Percentiles rank a stretch among this genome's conserved stretches.
Evolutionary conservation across 169 alveolate species (phyloP).

Genomic region (Eimeria nieschulzi): DNA sequence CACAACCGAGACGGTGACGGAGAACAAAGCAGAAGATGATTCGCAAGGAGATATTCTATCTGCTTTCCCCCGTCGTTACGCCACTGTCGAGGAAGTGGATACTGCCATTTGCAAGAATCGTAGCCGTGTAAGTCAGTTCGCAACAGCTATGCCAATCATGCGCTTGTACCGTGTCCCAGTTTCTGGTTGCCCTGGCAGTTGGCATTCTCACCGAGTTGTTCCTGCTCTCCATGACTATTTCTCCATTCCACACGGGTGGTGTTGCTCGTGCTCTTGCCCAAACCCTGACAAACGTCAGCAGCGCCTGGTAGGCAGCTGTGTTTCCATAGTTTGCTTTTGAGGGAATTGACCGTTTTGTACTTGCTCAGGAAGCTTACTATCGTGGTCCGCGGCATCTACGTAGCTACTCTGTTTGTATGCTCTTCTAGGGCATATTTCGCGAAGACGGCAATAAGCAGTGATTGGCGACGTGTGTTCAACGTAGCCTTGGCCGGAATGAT

Average conservation of each 20-base stretch:
- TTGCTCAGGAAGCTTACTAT: slow-evolving; percentile 38
- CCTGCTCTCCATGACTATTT: slow-evolving; percentile 48
- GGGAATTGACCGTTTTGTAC: background rate
- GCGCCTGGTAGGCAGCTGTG: slow-evolving; percentile 8
- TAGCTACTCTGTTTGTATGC: slow-evolving; percentile 53
- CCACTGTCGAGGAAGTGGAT: slow-evolving; percentile 70
- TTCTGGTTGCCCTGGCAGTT: slow-evolving; percentile 37
- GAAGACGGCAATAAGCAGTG: slow-evolving; percentile 26
- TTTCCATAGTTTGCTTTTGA: too few species aligned
- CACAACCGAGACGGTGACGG: background rate
- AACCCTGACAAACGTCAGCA: slow-evolving; percentile 54
- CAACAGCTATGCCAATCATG: background rate
- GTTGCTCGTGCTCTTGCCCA: slow-evolving; percentile 64
- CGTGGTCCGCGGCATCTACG: slow-evolving; percentile 51
- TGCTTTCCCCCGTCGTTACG: slow-evolving; percentile 49
- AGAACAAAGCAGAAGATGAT: background rate
- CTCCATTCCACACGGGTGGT: slow-evolving; percentile 62
- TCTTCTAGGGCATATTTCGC: slow-evolving; percentile 56
- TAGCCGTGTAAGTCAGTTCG: slow-evolving; percentile 34
- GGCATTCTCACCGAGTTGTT: slow-evolving; percentile 56
- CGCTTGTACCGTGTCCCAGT: slow-evolving; percentile 2
- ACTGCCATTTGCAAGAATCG: slow-evolving; percentile 44
- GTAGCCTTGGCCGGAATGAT: slow-evolving; percentile 70
- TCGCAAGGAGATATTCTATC: slow-evolving; percentile 27
- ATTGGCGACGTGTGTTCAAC: slow-evolving; percentile 56